Evolutionary conservation across 352 stramenopile genomes (phyloP).

Genomic region (Pythium insidiosum): DNA sequence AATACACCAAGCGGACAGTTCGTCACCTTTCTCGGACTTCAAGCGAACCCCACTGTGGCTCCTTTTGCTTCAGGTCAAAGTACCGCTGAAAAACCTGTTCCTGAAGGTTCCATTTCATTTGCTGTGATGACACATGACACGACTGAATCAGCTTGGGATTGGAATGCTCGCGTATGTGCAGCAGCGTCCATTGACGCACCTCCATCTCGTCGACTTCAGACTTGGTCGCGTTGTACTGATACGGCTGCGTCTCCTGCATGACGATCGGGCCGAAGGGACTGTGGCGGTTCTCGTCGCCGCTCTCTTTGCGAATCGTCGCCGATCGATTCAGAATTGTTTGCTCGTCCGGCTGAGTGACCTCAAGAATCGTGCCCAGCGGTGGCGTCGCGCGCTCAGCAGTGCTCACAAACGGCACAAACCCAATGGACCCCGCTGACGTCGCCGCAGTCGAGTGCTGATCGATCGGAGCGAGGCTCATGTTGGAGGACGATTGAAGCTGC

Average conservation of each 20-base stretch:
- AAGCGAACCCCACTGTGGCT: slow-evolving; percentile 45
- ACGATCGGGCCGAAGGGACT: slow-evolving; percentile 24
- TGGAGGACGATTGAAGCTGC: slow-evolving; percentile 10
- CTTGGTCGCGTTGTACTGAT: slow-evolving; percentile 50
- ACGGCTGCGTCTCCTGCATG: slow-evolving; percentile 27
- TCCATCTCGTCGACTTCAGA: slow-evolving; percentile 70
- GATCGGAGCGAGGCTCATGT: not conserved
- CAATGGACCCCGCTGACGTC: slow-evolving; percentile 6
- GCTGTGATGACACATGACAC: slow-evolving; percentile 23
- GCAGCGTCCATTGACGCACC: slow-evolving; percentile 34
- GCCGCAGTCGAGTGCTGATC: slow-evolving; percentile 14
- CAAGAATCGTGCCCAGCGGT: slow-evolving; percentile 24
- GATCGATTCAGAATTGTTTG: slow-evolving; percentile 48
- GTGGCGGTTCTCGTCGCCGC: slow-evolving; percentile 26
- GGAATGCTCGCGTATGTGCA: too few species aligned
- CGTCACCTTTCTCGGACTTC: slow-evolving; percentile 51
- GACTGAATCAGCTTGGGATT: not conserved
- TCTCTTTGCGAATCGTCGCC: slow-evolving; percentile 28
- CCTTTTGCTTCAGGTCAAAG: slow-evolving; percentile 40
- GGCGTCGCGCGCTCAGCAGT: slow-evolving; percentile 17
- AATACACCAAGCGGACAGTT: not conserved
- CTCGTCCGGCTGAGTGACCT: slow-evolving; percentile 43
- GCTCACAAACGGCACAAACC: slow-evolving; percentile 9
- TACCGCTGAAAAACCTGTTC: slow-evolving; percentile 56
- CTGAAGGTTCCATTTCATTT: slow-evolving; percentile 61